Evolutionary conservation across 352 stramenopile genomes (phyloP).

Genomic region (Phytophthora syringae): DNA sequence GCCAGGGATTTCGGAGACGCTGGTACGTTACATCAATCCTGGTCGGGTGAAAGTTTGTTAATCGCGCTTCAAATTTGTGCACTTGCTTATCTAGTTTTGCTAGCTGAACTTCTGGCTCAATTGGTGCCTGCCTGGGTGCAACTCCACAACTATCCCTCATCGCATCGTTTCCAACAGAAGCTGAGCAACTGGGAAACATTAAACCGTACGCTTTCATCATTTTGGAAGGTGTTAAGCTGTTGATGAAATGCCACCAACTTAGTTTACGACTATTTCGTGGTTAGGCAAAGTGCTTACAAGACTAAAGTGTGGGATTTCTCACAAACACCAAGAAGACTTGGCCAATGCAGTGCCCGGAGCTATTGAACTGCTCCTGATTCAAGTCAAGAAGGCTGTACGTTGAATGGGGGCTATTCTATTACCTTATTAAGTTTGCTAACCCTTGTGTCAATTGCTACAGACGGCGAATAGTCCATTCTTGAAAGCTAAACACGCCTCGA

Average conservation of each 20-base stretch:
- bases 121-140: conserved; percentile 53
- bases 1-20: conserved; percentile 63
- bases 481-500: conserved; percentile 9
- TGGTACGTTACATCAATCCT: conserved; percentile 5
- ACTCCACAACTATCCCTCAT: conserved; percentile 53
- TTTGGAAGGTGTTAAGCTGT: neutral
- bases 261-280: neutral
- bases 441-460: too few species aligned
- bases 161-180: conserved; percentile 55
- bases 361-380: conserved; percentile 48
- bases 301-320: conserved; percentile 53
- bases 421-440: neutral
- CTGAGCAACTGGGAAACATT: conserved; percentile 63
- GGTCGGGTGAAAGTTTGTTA: neutral
- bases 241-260: neutral
- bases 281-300: conserved; percentile 54
- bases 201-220: conserved; percentile 42
- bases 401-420: neutral
- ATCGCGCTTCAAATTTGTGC: neutral
- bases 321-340: conserved; percentile 53
- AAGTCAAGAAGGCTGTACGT: conserved; percentile 53
- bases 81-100: conserved; percentile 29
- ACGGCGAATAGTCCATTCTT: conserved; percentile 26
- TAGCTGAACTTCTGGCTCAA: conserved; percentile 60
- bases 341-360: conserved; percentile 46